Base-by-base conservation (phyloP, 495 filamentous ascomycete species). In the Delitschia confertaspora region DNA sequence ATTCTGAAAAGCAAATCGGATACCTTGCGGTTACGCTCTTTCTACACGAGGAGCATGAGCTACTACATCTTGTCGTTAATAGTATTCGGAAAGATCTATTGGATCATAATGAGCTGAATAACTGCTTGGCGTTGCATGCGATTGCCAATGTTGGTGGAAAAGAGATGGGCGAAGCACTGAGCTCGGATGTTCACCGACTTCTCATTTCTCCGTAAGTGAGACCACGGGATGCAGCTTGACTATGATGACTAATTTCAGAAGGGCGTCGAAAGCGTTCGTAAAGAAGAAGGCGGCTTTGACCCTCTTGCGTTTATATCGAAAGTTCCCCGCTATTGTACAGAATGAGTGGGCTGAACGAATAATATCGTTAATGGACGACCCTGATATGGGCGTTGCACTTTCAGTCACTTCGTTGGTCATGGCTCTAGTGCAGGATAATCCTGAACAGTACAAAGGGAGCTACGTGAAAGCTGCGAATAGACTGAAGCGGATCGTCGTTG, bases 261-360 rank as follows among this genome's bases (percentile, higher is more conserved):
- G 88, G 24, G 89, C 93, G 11, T 95, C 89, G 0, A 96, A 95
- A 65, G 74, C 91, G 1, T 99, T 99, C 42, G 93, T 99, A 21
- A 99, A 96, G 70, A 99, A 99, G 71, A 99, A 99, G 70, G 89
- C 93, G 4, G 93, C 93, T 3, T 71, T 99, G 19, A 99, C 93
- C 2, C 69, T 99, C n/a, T 79, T 99, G 19, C 82, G 93, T 33
- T 66, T 99, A 10, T 99, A 94, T 66, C 82, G 93, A 42, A 99
- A 96, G 68, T 80, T 88, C 55, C 84, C 87, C 0, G 79, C 73
- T 40, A 95, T 96, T 54, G 84, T 99, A 8, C 85, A 94, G 60
- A 84, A 82, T 33, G 86, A 95, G 69, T 99, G 93, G 91, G 83
- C 88, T 0, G 93, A 96, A 62, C 72, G 93, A 32, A 95, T 99